Percentiles rank a stretch among this genome's conserved stretches.
Evolutionary conservation across 495 filamentous ascomycete species (phyloP).

Genomic region (Aspergillus biplanus): DNA sequence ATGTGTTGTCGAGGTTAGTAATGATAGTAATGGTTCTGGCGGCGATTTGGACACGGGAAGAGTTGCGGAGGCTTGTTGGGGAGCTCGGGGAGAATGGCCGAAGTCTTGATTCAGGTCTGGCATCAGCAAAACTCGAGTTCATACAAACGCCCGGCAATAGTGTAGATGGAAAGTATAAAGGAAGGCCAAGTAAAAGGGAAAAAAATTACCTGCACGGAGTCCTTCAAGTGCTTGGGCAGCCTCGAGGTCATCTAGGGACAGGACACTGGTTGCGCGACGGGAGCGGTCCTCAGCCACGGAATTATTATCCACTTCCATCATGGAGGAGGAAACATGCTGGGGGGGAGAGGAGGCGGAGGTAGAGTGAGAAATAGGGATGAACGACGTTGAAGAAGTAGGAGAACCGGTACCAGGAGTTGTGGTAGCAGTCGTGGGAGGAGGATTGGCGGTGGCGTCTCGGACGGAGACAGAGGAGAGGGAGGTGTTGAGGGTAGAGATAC

Average conservation of each 20-base stretch:
- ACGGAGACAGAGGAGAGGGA: slow-evolving; percentile 25
- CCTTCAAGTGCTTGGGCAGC: slow-evolving; percentile 87
- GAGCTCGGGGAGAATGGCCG: slow-evolving; percentile 37
- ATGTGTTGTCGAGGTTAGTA: slow-evolving; percentile 74
- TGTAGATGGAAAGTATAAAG: background rate
- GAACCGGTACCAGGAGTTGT: slow-evolving; percentile 17
- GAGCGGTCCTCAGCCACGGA: slow-evolving; percentile 42
- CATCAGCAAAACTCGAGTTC: background rate
- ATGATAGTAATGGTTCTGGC: slow-evolving; percentile 74
- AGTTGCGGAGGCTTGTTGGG: slow-evolving; percentile 32
- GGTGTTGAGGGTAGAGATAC: slow-evolving; percentile 24
- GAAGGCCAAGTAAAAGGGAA: slow-evolving; percentile 4
- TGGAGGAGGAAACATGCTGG: slow-evolving; percentile 38
- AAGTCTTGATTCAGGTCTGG: slow-evolving; percentile 28
- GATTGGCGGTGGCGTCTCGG: slow-evolving; percentile 23
- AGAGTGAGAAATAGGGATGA: slow-evolving; percentile 19
- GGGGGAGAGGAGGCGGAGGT: slow-evolving; percentile 22
- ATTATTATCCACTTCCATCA: slow-evolving; percentile 47
- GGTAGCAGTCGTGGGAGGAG: slow-evolving; percentile 14
- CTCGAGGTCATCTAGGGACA: slow-evolving; percentile 84
- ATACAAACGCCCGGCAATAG: background rate
- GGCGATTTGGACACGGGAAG: slow-evolving; percentile 32
- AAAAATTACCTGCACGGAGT: slow-evolving; percentile 71
- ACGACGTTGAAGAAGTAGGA: slow-evolving; percentile 18
- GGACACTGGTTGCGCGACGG: slow-evolving; percentile 49